A percentile compares a stretch with the other conserved stretches of the same genome.
phyloP scores from a whole-genome alignment of 192 early-diverging fungal genomes.

The Pilobolus umbonatus region DNA sequence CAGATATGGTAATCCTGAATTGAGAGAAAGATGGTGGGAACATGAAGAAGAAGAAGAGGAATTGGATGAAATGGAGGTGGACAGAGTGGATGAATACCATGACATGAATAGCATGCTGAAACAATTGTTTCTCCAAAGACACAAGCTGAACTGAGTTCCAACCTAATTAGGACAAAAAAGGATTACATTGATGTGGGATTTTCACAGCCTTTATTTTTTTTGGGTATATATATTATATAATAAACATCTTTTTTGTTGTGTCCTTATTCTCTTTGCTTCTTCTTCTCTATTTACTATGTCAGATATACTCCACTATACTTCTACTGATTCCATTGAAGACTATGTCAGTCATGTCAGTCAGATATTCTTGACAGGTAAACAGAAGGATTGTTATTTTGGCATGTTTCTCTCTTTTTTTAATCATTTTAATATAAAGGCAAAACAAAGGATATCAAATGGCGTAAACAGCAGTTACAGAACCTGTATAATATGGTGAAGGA shows the following conservation, averaged over 20 bases:
- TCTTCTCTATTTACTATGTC: not conserved
- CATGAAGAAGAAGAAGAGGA: not conserved
- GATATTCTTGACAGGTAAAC: slow-evolving; percentile 39
- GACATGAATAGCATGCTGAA: slow-evolving; percentile 19
- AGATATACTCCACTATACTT: slow-evolving; percentile 34
- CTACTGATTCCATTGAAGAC: slow-evolving; percentile 36
- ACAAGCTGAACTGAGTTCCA: not conserved
- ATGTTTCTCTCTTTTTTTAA: not conserved
- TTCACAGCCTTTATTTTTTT: not conserved
- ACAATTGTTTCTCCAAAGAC: slow-evolving; percentile 18
- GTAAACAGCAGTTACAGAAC: slow-evolving; percentile 59
- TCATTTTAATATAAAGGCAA: slow-evolving; percentile 23
- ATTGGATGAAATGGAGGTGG: slow-evolving; percentile 4
- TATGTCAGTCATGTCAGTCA: slow-evolving; percentile 36
- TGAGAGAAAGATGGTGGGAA: slow-evolving; percentile 18
- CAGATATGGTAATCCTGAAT: slow-evolving; percentile 24
- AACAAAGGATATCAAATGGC: slow-evolving; percentile 40
- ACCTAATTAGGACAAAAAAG: slow-evolving; percentile 1
- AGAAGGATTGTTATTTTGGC: not conserved
- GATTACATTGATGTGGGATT: not conserved
- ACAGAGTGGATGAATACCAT: slow-evolving; percentile 3
- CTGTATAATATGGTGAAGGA: slow-evolving; percentile 57
- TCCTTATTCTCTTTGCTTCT: slow-evolving; percentile 1
- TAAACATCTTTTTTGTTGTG: not conserved
- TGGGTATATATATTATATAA: not conserved